A percentile compares a stretch with the other conserved stretches of the same genome.
Evolutionary conservation across 2,329 filamentous ascomycete genomes (phyloP).

Genomic region (Daldinia sp.): DNA sequence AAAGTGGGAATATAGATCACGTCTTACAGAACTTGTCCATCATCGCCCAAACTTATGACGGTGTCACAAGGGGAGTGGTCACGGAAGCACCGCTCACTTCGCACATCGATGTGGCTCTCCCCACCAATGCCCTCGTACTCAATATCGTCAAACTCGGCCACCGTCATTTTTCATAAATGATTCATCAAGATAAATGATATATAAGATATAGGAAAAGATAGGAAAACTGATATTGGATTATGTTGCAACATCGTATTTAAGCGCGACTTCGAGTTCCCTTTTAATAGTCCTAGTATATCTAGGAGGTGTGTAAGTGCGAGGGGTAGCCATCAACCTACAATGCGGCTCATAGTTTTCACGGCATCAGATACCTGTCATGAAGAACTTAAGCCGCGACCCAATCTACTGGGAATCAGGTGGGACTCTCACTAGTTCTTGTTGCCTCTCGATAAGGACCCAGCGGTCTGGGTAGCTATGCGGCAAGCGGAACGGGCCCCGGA

Average conservation of each 20-base stretch:
- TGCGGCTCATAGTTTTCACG: constrained; percentile 8
- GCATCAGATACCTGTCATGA: background rate
- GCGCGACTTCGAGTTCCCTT: background rate
- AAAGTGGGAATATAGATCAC: background rate
- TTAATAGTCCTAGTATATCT: constrained; percentile 20
- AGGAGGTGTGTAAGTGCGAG: background rate
- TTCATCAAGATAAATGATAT: background rate
- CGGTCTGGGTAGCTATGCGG: constrained; percentile 22
- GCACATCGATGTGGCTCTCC: constrained; percentile 30
- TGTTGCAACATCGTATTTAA: background rate
- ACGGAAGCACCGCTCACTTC: constrained; percentile 39
- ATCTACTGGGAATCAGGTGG: constrained; percentile 9
- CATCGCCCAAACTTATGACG: constrained; percentile 37
- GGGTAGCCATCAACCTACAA: constrained; percentile 7
- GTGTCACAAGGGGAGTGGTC: constrained; percentile 40
- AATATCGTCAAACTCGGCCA: constrained; percentile 40
- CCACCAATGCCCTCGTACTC: constrained; percentile 46
- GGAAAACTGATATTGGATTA: too few species aligned
- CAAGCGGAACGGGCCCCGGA: constrained; percentile 25
- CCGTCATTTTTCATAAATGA: constrained; percentile 10
- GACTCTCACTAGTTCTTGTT: constrained; percentile 3
- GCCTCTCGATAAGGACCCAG: constrained; percentile 22
- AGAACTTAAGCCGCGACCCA: constrained; percentile 35
- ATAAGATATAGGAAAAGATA: background rate
- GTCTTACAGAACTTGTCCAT: constrained; percentile 42